phyloP scores from a whole-genome alignment of 2,329 filamentous ascomycete species.

The Phoma herbarum region DNA sequence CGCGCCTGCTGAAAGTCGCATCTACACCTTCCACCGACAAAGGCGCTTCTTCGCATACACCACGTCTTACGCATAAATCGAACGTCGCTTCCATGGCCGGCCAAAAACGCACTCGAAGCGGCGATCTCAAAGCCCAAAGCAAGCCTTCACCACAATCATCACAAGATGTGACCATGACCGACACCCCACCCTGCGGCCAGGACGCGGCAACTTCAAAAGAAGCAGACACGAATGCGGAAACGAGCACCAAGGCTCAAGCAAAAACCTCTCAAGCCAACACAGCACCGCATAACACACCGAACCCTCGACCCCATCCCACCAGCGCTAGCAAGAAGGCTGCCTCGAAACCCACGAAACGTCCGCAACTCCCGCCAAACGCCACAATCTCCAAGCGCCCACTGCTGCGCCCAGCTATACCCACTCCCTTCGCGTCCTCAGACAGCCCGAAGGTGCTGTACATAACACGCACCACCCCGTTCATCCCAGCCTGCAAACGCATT shows the following conservation, averaged over 20 bases:
- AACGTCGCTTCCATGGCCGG: slow-evolving; percentile 25
- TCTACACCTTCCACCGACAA: not conserved
- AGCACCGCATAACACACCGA: not conserved
- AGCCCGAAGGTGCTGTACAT: slow-evolving; percentile 72
- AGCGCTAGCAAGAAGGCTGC: not conserved
- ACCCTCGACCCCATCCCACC: not conserved
- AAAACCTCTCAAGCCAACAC: slow-evolving; percentile 10
- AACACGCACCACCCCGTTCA: slow-evolving; percentile 67
- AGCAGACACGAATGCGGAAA: slow-evolving; percentile 14
- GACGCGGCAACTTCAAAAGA: slow-evolving; percentile 28
- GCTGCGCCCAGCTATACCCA: slow-evolving; percentile 63
- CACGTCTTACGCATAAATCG: no score
- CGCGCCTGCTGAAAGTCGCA: slow-evolving; percentile 19
- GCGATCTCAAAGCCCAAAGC: slow-evolving; percentile 30
- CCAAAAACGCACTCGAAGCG: slow-evolving; percentile 38
- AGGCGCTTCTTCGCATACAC: no score
- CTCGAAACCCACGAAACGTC: slow-evolving; percentile 11
- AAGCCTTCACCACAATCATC: not conserved
- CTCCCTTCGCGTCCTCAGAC: slow-evolving; percentile 59
- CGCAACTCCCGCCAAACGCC: slow-evolving; percentile 49
- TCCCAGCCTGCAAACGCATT: slow-evolving; percentile 72
- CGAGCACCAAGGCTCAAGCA: not conserved
- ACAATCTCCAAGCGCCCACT: slow-evolving; percentile 65
- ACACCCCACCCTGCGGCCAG: slow-evolving; percentile 12
- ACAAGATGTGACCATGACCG: not conserved